Evolutionary conservation across 2,329 filamentous ascomycete species (phyloP).

Genomic region (Trichoderma breve): DNA sequence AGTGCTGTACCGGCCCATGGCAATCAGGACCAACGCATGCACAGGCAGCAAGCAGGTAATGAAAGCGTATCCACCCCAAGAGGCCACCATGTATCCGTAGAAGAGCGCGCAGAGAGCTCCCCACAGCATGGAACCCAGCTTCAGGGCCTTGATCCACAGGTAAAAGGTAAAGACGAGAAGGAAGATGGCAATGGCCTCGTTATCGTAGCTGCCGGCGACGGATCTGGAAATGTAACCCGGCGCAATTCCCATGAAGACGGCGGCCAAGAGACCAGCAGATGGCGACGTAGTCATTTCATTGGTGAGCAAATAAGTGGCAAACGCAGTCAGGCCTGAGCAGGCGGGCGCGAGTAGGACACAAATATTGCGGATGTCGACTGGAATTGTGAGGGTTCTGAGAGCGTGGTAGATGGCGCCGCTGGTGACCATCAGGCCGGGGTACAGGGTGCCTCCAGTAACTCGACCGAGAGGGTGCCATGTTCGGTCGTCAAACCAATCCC

Average conservation of each 20-base stretch:
- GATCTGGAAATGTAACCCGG: conserved; percentile 98
- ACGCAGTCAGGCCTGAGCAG: conserved; percentile 90
- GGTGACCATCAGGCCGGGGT: conserved; percentile 98
- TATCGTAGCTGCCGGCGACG: conserved; percentile 97
- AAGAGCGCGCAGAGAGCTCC: conserved; percentile 90
- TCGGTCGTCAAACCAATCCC: conserved; percentile 99
- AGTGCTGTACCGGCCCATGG: conserved; percentile 95
- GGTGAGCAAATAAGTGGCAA: conserved; percentile 90
- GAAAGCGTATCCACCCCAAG: conserved; percentile 99
- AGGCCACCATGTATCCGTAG: conserved; percentile 99
- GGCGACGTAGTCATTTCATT: conserved; percentile 96
- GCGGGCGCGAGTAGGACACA: conserved; percentile 93
- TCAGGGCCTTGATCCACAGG: conserved; percentile 98
- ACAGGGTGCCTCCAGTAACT: conserved; percentile 97
- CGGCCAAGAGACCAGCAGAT: conserved; percentile 91
- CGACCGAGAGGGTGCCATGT: conserved; percentile 99
- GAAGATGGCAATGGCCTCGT: conserved; percentile 99
- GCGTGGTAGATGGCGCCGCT: conserved; percentile 95
- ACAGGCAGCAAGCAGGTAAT: conserved; percentile 96
- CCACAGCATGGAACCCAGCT: conserved; percentile 95
- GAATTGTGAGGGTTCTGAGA: conserved; percentile 82
- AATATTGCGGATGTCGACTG: conserved; percentile 97
- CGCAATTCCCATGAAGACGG: conserved; percentile 94
- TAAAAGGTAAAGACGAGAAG: conserved; percentile 97
- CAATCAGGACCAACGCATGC: conserved; percentile 88